Conservation (phyloP, 257 asterid genomes). For the Phtheirospermum japonicum region DNA sequence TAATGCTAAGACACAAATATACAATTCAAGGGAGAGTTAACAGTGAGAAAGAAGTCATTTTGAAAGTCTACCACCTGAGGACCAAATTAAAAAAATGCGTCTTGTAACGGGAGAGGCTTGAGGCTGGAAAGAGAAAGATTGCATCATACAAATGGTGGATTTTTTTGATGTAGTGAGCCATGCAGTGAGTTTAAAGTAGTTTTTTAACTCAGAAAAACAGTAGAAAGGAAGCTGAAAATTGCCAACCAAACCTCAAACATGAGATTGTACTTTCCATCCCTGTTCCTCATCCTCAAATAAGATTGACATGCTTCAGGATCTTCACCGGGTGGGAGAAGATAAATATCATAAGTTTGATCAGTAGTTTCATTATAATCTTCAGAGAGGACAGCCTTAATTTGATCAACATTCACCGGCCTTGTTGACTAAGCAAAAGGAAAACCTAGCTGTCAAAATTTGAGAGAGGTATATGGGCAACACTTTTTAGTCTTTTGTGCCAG, state of each 20-base stretch:
- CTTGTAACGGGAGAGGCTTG: not conserved
- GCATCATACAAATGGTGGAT: not conserved
- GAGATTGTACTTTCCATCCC: constrained; percentile 95
- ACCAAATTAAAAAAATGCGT: not conserved
- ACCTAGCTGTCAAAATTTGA: constrained; percentile 26
- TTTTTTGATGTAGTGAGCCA: too few relatives aligned
- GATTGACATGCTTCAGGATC: constrained; percentile 99
- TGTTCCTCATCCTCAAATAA: constrained; percentile 96
- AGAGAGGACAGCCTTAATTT: constrained; percentile 70
- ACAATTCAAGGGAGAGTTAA: constrained; percentile 6
- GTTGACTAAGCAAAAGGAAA: constrained; percentile 58
- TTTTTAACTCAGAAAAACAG: constrained; percentile 15
- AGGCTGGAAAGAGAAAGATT: constrained; percentile 11
- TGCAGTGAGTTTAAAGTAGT: not conserved
- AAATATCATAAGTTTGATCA: constrained; percentile 96
- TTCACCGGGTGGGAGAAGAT: constrained; percentile 98
- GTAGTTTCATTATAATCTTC: constrained; percentile 58
- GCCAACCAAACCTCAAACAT: constrained; percentile 88
- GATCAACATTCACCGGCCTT: constrained; percentile 59
- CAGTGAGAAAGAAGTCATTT: constrained; percentile 4
- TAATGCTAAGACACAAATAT: constrained; percentile 12
- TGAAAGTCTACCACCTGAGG: constrained; percentile 11
- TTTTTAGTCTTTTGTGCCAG: constrained; percentile 21
- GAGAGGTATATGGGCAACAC: constrained; percentile 17
- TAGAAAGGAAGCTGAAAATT: constrained; percentile 13